Base-by-base conservation (phyloP, 345 rosid genomes). In the Triadica sebifera region DNA sequence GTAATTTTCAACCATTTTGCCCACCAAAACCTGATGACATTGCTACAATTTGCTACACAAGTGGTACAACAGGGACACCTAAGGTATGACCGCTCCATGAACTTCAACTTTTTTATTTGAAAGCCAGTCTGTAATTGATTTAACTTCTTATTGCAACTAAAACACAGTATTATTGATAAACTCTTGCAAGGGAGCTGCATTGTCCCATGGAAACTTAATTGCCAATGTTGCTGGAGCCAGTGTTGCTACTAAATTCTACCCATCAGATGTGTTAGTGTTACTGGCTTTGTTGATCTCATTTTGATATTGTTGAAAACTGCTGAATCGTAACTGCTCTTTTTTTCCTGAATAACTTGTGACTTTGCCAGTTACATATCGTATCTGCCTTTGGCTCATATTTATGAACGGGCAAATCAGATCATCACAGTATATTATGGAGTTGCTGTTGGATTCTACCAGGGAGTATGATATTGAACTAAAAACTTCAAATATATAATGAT, bases 371-470 rank as follows among this genome's bases (percentile, higher is more conserved):
- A 86, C 84, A 93, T 95, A 79, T 95, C 98, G 39, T 95, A 95
- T 84, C 93, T 95, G 79, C 99, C 99, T 3, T 78, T 93, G 88
- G 98, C 98, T 65, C 99, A 95, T 86, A 95, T 95, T 75, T 95
- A 87, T 67, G 99, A 95, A 84, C 87, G 99, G 47, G 87, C 81
- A 64, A 91, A 87, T 81, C 98, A 91, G 78, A 77, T 93, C 76
- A 52, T 80, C 73, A 3, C 79, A 20, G 90, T 73, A 29, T 85
- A 93, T 84, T 90, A 15, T 70, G 98, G 99, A 81, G 89, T 82
- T 78, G 93, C 98, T 47, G 89, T 90, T 85, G 99, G 99, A 77
- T 95, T 95, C 85, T 95, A 93, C 85, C 99, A 95, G 70, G 99
- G 99, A 92, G 99, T 93, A 89, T 6, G 90, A 56, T 24, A 77